Evolutionary conservation across 345 rosid genomes (phyloP), one percentile per base, ranked within the genome.

Genomic region (Carallia brachiata): DNA sequence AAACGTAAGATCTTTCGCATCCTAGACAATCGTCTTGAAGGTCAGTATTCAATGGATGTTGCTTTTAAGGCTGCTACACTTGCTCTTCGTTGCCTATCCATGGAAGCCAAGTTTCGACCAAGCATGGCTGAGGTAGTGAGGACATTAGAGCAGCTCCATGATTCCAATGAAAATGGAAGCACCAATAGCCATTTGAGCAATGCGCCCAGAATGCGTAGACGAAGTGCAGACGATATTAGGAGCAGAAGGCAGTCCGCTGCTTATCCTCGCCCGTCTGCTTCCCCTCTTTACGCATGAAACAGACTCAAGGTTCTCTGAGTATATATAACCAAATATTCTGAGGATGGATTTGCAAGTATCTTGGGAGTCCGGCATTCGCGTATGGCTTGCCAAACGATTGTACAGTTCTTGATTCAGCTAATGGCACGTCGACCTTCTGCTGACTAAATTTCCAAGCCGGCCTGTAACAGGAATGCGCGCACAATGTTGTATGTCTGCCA

Each of bases 261-360:
- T 0, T 87, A 89, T 79, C 97, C 97, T 48, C 87, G 92, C 44
- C 97, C 97, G 0, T 86, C 93, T 6, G 85, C 88, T 65, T 86
- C 92, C 2, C 84, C 90, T 27, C 87, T 88, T 44, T 87, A 85
- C 72, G 86, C 77, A 7, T 90, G 79, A 88, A 66, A 63, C 12
- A 62, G 53, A 53, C 47, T 16, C n/a, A 7, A 6, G 57, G 69
- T 65, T 73, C 60, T 9, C 61, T 23, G 52, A 23, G 17, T 7
- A 28, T 59, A 65, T 27, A 30, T 59, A 37, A 13, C 62, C 36
- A 23, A 31, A 54, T 48, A 13, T 71, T 47, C 10, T 5, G 8
- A 27, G 19, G 68, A 44, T 65, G 53, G 62, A 34, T 31, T 39
- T 6, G 61, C 63, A 55, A 57, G 65, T 67, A 60, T 55, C 52